Evolutionary conservation across 2,329 filamentous ascomycete species (phyloP), one percentile per base, ranked within the genome.

Genomic region (Fusarium subtropicale): DNA sequence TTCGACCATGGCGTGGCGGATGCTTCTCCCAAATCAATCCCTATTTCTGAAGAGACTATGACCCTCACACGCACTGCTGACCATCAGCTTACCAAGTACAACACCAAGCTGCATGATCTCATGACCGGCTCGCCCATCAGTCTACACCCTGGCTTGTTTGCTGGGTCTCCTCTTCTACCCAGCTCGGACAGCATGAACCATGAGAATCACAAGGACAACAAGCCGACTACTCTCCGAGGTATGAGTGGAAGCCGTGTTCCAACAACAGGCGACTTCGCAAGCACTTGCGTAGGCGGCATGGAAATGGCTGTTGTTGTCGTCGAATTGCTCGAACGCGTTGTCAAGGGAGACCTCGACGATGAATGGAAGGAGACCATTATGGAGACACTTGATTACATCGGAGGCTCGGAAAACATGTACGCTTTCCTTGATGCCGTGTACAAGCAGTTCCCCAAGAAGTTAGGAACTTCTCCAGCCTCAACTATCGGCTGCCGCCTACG

Each of bases 271-370:
- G 38, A 60, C n/a, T 66, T 66, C 20, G 60, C 33, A 20, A 65
- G 22, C 9, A 55, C 50, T 28, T 65, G 60, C 20, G 55, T 66
- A 20, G 55, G 63, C 12, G 48, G 48, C 11, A 60, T 66, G 60
- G 63, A 65, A 26, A 66, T 66, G 55, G 60, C 55, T n/a, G 55
- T 65, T n/a, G 60, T 66, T 4, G 54, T 55, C 4, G 55, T 50
- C 16, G 60, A 60, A 42, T 18, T 65, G 15, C 48, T 66, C 7
- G 63, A 65, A 20, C 44, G 15, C 13, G 28, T 41, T 39, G 38
- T 47, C 15, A 31, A 55, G 33, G 55, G 28, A 15, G 28, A 46
- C 24, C 16, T 60, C 7, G 24, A 34, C n/a, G 18, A 38, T 34
- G 60, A 59, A 34, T 65, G 60, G 63, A 54, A 24, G 26, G n/a